Evolutionary conservation across 2,329 filamentous ascomycete genomes (phyloP), one percentile per base, ranked within the genome.

Genomic region (Chaetothyriales sp.): DNA sequence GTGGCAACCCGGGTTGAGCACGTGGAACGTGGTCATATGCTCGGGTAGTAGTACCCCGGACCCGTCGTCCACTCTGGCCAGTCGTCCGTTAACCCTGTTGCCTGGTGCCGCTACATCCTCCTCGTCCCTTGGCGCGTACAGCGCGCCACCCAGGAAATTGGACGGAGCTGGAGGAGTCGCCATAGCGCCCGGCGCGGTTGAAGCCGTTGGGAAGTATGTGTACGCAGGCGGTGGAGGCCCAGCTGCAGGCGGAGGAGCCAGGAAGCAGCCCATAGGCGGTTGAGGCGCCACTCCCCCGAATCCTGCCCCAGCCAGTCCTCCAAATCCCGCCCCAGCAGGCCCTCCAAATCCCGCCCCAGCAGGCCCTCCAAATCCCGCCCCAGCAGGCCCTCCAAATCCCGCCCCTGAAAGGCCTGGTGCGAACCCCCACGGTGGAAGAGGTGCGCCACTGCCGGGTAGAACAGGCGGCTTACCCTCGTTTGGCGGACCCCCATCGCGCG

Each of bases 11-110:
- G 73, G 71, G 56, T 73, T 74, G 64, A 83, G 71, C 2, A 83
- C 69, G 58, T 82, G 78, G 5, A 82, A 68, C 56, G 78, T 81
- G 22, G 77, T 78, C 63, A 82, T 77, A 56, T 77, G 70, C 0
- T 67, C 60, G 0, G 77, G 73, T 65, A 81, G 82, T 61, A 82
- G 46, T 1, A 47, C 28, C 13, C 46, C 46, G 13, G 46, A 47
- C 19, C 44, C 79, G 68, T 81, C 83, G 1, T 79, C 80, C 0
- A 76, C 77, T 59, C 82, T 79, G 54, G 75, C 37, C 9, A 58
- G 49, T 40, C 49, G 52, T 18, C 57, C 58, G 18, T 60, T 59
- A 49, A 61, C 55, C 44, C 57, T 52, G 48, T 60, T 61, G 22
- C 58, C 59, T 29, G 54, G 44, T 9, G 22, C 40, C 8, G 33